phyloP scores from a whole-genome alignment of 768 basidiomycete species.

The Boletus vinaceobasis region DNA sequence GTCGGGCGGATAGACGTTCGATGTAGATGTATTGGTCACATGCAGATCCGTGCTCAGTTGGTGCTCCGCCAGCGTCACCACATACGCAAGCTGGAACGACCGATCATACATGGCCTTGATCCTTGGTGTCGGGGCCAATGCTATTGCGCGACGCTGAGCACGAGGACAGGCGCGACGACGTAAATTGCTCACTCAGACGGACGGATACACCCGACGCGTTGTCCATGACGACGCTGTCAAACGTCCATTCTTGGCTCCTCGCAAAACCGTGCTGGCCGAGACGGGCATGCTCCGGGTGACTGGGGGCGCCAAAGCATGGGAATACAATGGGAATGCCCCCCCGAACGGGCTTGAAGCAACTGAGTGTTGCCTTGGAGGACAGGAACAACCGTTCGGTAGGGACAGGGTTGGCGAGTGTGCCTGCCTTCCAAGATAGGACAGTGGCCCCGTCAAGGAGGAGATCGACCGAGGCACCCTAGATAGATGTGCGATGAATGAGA shows the following conservation, averaged over 20 bases:
- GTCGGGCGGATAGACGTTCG: conserved; percentile 36
- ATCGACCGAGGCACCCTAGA: conserved; percentile 61
- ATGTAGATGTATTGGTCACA: conserved; percentile 65
- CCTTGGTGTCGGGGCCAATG: conserved; percentile 56
- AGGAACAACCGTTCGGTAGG: conserved; percentile 75
- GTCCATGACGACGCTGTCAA: conserved; percentile 61
- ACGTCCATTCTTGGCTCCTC: conserved; percentile 70
- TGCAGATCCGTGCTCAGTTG: conserved; percentile 77
- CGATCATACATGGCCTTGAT: conserved; percentile 59
- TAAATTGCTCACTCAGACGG: conserved; percentile 57
- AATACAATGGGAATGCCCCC: conserved; percentile 65
- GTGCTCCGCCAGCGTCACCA: conserved; percentile 73
- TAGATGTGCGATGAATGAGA: neutral
- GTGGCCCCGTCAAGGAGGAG: conserved; percentile 83
- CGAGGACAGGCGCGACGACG: neutral
- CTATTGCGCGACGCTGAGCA: conserved; percentile 34
- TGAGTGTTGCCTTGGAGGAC: conserved; percentile 72
- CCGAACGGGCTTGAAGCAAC: conserved; percentile 75
- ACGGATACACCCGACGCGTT: conserved; percentile 72
- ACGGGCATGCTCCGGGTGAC: conserved; percentile 63
- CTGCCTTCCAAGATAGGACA: conserved; percentile 79
- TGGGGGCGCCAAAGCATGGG: conserved; percentile 86
- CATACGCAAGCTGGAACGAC: conserved; percentile 72
- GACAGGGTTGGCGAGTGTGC: conserved; percentile 32
- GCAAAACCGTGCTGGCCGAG: conserved; percentile 92